A percentile compares a stretch with the other conserved stretches of the same genome.
Evolutionary conservation across 257 asterid genomes (phyloP).

Genomic region (Solanum pimpinellifolium): DNA sequence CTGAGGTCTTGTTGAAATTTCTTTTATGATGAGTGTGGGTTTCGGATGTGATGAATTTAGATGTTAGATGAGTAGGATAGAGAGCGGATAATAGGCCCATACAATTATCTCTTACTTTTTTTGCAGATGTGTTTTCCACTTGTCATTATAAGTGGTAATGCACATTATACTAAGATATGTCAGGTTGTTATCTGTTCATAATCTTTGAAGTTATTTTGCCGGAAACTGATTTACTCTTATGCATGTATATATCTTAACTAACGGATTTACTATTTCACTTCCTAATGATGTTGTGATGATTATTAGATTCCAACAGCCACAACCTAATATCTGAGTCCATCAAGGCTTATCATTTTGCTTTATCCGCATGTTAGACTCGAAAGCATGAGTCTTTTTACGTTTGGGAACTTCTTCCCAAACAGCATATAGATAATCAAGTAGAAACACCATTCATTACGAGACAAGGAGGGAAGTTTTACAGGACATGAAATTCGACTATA

Average conservation of each 20-base stretch:
- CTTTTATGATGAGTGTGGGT: constrained; percentile 18
- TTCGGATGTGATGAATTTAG: constrained; percentile 13
- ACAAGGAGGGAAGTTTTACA: too few relatives aligned
- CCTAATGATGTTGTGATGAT: neutral
- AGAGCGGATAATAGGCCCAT: constrained; percentile 43
- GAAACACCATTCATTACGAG: too few relatives aligned
- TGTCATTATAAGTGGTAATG: neutral
- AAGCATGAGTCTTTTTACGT: neutral
- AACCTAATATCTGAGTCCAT: neutral
- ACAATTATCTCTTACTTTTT: neutral
- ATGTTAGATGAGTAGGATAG: constrained; percentile 36
- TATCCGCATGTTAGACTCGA: neutral
- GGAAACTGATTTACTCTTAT: neutral
- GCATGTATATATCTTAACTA: neutral
- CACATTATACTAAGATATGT: neutral
- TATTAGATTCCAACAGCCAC: neutral
- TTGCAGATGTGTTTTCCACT: neutral
- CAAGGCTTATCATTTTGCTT: neutral
- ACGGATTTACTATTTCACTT: neutral
- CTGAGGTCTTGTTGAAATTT: neutral
- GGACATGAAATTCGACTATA: too few relatives aligned
- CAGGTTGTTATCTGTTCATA: neutral
- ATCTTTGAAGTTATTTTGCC: neutral
- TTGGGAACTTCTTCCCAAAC: neutral
- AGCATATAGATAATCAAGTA: too few relatives aligned